A percentile compares a stretch with the other conserved stretches of the same genome.
Conservation (phyloP, 164 flowering plant genomes). For the Annona cherimola region DNA sequence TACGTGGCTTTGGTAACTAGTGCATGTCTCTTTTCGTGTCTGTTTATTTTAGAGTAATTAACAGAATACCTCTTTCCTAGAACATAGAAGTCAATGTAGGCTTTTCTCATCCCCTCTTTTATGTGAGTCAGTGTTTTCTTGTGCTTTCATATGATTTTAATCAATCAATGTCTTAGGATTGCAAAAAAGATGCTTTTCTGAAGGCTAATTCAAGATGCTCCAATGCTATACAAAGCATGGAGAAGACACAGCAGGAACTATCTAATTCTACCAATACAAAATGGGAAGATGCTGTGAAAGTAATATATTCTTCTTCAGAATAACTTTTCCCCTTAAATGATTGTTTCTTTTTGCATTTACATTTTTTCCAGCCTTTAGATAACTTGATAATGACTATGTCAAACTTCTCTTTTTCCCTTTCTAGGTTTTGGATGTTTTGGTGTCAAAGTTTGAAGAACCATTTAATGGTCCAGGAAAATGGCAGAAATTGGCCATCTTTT, state of each 20-base stretch:
- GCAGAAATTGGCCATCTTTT: slow-evolving; percentile 63
- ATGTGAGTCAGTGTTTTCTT: background rate
- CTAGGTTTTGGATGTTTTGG: slow-evolving; percentile 74
- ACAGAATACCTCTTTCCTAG: background rate
- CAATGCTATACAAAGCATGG: slow-evolving; percentile 73
- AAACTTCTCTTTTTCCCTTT: background rate
- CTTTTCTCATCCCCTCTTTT: background rate
- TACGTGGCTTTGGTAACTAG: too few relatives aligned
- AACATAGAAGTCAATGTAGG: background rate
- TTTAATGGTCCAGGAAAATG: slow-evolving; percentile 94
- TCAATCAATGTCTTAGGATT: slow-evolving; percentile 55
- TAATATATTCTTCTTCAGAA: slow-evolving; percentile 18
- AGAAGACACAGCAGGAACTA: slow-evolving; percentile 57
- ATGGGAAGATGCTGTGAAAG: slow-evolving; percentile 64
- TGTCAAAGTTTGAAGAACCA: slow-evolving; percentile 67
- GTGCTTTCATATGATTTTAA: slow-evolving; percentile 5
- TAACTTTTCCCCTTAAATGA: background rate
- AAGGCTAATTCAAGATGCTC: slow-evolving; percentile 77
- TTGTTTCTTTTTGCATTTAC: background rate
- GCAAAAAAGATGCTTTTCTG: slow-evolving; percentile 69
- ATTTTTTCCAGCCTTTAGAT: too few relatives aligned
- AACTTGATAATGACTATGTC: background rate
- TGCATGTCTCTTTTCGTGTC: too few relatives aligned
- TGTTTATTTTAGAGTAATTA: too few relatives aligned
- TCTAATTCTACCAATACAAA: slow-evolving; percentile 81